These are phyloP conservation scores for Trichosporon sp. DNA, from an alignment of 1,284 basidiomycete genomes.

Conservation along the genomic window DNA sequence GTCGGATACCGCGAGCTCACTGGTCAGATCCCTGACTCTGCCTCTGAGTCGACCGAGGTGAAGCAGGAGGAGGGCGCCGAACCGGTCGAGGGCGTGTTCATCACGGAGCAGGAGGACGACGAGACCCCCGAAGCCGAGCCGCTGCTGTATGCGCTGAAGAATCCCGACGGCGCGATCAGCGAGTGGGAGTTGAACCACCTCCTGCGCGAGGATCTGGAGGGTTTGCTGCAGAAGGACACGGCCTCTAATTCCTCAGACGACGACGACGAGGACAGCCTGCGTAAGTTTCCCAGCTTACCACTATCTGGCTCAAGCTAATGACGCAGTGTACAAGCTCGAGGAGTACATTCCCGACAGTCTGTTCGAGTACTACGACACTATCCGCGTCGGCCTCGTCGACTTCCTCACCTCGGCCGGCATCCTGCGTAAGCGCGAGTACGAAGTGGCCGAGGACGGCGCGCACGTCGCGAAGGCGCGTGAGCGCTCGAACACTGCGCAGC, in stretches of 20 bases:
- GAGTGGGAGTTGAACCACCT: conserved; percentile 27
- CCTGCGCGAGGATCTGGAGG: conserved; percentile 28
- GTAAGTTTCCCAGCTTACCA: conserved; percentile 24
- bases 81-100: conserved; percentile 53
- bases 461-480: conserved; percentile 63
- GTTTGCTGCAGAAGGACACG: conserved; percentile 24
- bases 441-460: conserved; percentile 40
- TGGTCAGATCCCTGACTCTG: conserved; percentile 50
- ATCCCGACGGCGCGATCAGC: conserved; percentile 30
- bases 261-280: conserved; percentile 39
- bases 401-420: conserved; percentile 53
- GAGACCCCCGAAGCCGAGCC: conserved; percentile 52
- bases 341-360: conserved; percentile 85
- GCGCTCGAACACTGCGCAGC: conserved; percentile 58
- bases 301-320: background rate
- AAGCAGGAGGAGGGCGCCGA: conserved; percentile 29
- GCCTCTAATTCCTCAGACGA: conserved; percentile 18
- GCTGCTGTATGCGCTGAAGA: conserved; percentile 26
- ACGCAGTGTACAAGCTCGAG: conserved; percentile 74
- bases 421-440: conserved; percentile 30
- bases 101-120: conserved; percentile 51
- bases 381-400: conserved; percentile 68
- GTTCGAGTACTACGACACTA: conserved; percentile 71
- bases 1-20: conserved; percentile 87
- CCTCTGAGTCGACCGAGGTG: conserved; percentile 15